phyloP scores from a whole-genome alignment of 2,329 filamentous ascomycete genomes.

The Beauveria varroae region DNA sequence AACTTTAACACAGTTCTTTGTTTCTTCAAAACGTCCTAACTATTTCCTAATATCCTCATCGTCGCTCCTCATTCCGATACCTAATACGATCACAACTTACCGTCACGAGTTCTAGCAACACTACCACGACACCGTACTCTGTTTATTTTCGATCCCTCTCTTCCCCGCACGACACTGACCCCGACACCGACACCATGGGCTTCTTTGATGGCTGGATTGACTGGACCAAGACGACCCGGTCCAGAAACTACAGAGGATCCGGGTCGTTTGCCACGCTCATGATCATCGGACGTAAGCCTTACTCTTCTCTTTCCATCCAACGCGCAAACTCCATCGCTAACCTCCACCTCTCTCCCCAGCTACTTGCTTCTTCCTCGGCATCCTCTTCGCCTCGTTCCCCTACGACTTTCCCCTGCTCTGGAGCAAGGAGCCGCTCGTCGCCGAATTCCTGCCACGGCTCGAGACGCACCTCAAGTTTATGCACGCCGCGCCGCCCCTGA shows the following conservation, averaged over 20 bases:
- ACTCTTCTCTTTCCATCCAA: background rate
- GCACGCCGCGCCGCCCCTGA: constrained; percentile 84
- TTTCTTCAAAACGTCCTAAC: background rate
- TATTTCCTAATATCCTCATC: background rate
- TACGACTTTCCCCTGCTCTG: constrained; percentile 92
- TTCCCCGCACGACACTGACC: background rate
- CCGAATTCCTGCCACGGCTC: constrained; percentile 71
- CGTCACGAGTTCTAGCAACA: background rate
- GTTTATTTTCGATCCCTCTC: background rate
- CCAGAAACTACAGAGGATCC: constrained; percentile 50
- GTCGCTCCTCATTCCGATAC: background rate
- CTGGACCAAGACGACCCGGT: constrained; percentile 50
- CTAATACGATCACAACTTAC: background rate
- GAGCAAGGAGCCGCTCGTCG: constrained; percentile 57
- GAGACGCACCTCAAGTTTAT: constrained; percentile 88
- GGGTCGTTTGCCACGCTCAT: constrained; percentile 90
- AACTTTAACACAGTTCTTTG: background rate
- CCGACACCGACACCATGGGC: constrained; percentile 4
- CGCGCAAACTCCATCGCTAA: background rate
- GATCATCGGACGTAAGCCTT: constrained; percentile 80
- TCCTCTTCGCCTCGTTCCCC: constrained; percentile 92
- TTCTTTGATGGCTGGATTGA: constrained; percentile 33
- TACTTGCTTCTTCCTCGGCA: constrained; percentile 95
- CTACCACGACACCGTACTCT: background rate
- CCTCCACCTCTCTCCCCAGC: constrained; percentile 37